Evolutionary conservation across 768 basidiomycete species (phyloP).

Genomic region (Tulasnella sp.): DNA sequence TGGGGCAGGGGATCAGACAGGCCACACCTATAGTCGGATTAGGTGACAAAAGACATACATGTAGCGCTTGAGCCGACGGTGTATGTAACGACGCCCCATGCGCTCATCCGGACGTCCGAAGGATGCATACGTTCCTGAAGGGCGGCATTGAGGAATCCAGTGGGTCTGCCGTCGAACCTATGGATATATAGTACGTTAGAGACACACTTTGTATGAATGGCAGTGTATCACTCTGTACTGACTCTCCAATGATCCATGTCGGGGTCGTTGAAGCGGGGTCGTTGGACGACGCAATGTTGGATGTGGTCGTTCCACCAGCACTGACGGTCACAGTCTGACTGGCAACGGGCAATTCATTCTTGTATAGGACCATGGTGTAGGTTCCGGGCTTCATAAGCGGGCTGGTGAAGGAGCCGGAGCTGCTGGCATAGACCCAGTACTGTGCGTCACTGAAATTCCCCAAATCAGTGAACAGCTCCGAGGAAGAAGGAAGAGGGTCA

Average conservation of each 20-base stretch:
- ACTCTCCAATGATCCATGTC: slow-evolving; percentile 24
- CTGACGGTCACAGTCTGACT: slow-evolving; percentile 43
- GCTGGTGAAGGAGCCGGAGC: slow-evolving; percentile 43
- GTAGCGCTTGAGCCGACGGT: slow-evolving; percentile 12
- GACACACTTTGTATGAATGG: neutral
- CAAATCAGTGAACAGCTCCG: neutral
- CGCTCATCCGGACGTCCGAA: slow-evolving; percentile 21
- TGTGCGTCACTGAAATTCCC: slow-evolving; percentile 44
- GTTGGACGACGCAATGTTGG: slow-evolving; percentile 32
- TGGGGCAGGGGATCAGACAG: neutral
- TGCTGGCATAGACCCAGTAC: slow-evolving; percentile 43
- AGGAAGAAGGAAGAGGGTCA: neutral
- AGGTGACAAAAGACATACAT: neutral
- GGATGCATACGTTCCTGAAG: slow-evolving; percentile 22
- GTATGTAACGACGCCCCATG: slow-evolving; percentile 18
- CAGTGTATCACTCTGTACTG: neutral
- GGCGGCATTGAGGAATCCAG: slow-evolving; percentile 43
- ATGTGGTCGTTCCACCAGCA: slow-evolving; percentile 41
- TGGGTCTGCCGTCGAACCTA: slow-evolving; percentile 7
- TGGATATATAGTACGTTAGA: neutral
- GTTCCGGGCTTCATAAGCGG: slow-evolving; percentile 49
- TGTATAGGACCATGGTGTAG: slow-evolving; percentile 46
- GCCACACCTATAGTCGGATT: neutral
- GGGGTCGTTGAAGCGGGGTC: slow-evolving; percentile 24
- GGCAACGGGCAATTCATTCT: slow-evolving; percentile 47